phyloP scores from a whole-genome alignment of 73 alveolate species.

The Symbiodinium natans region DNA sequence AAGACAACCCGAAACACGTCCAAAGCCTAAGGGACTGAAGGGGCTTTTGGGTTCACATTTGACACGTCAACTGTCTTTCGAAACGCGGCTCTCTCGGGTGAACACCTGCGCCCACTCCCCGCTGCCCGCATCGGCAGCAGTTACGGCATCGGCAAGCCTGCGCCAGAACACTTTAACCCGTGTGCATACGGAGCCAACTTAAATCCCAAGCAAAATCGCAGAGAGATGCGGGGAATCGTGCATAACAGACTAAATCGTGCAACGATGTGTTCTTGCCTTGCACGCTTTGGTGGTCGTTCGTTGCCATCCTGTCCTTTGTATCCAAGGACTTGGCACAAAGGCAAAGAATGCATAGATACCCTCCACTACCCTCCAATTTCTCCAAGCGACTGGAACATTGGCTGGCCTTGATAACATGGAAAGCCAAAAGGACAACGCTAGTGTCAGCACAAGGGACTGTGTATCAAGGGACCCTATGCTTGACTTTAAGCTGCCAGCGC shows the following conservation, averaged over 20 bases:
- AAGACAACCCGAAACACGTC: no score
- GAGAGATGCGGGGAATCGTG: neutral
- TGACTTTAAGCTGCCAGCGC: neutral
- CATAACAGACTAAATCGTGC: neutral
- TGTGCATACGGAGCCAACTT: neutral
- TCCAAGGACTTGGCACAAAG: neutral
- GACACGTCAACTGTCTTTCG: no score
- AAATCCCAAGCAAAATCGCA: neutral
- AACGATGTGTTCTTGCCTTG: neutral
- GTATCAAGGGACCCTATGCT: no score
- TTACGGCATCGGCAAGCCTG: constrained; percentile 73
- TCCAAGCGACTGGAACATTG: constrained; percentile 34
- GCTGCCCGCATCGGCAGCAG: constrained; percentile 92
- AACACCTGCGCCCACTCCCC: constrained; percentile 92
- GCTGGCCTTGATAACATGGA: constrained; percentile 10
- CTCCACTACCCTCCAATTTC: neutral
- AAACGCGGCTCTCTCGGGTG: no score
- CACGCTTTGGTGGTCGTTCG: constrained; percentile 63
- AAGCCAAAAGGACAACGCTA: neutral
- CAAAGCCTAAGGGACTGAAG: no score
- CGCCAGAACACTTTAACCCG: neutral
- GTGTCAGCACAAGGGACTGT: no score
- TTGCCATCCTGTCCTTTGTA: neutral
- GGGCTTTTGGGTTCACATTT: no score
- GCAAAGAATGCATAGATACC: neutral